These are phyloP conservation scores for Lactarius pseudohatsudake DNA, from an alignment of 768 basidiomycete species.

Conservation along the genomic window DNA sequence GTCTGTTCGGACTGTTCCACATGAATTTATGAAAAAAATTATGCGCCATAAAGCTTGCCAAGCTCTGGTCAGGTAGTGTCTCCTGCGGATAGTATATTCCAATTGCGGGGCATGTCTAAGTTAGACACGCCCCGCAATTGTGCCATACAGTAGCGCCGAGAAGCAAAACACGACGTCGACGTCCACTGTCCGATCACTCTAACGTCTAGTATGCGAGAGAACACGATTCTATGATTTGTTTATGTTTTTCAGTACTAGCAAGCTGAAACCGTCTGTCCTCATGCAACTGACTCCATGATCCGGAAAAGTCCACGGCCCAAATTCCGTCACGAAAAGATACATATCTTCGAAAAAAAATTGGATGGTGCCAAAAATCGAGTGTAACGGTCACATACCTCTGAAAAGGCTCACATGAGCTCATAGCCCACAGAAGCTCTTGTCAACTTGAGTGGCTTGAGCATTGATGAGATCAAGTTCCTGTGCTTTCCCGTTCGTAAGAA, in stretches of 20 bases:
- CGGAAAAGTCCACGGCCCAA: too few relatives aligned
- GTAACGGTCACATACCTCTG: neutral
- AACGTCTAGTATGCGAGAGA: too few relatives aligned
- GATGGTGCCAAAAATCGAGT: neutral
- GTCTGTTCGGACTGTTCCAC: too few relatives aligned
- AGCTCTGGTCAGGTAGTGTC: too few relatives aligned
- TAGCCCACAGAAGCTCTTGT: too few relatives aligned
- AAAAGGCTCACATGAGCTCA: neutral
- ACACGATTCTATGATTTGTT: too few relatives aligned
- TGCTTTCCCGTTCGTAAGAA: slow-evolving; percentile 40
- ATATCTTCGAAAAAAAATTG: neutral
- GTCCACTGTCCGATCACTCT: too few relatives aligned
- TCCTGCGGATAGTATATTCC: neutral
- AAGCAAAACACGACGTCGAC: neutral
- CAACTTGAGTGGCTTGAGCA: neutral
- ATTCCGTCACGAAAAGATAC: neutral
- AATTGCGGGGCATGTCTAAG: too few relatives aligned
- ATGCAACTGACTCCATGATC: too few relatives aligned
- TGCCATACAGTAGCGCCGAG: neutral
- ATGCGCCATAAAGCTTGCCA: neutral
- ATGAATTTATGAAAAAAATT: too few relatives aligned
- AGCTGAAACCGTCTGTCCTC: too few relatives aligned
- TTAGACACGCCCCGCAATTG: neutral
- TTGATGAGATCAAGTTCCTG: neutral
- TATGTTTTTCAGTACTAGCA: too few relatives aligned